Percentiles rank a stretch among this genome's conserved stretches.
phyloP scores from a whole-genome alignment of 345 rosid species.

The Dovyalis caffra region DNA sequence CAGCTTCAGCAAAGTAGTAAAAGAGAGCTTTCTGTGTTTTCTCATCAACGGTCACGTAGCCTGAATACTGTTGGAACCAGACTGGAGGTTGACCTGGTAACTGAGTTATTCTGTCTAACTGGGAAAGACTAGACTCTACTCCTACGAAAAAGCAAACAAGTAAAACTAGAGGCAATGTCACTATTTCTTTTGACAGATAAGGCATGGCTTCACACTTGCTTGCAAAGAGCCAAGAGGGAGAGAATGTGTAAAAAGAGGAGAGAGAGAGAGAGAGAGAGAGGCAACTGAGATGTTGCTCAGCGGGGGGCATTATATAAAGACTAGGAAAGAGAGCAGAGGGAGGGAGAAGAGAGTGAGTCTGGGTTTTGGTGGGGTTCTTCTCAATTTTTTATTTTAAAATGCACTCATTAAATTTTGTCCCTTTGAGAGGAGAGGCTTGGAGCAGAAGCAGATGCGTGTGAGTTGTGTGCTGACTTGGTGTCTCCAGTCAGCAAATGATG shows the following conservation, averaged over 20 bases:
- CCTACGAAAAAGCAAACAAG: constrained; percentile 19
- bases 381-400: neutral
- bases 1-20: constrained; percentile 95
- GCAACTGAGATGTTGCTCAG: constrained; percentile 7
- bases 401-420: neutral
- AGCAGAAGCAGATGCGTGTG: constrained; percentile 21
- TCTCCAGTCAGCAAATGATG: constrained; percentile 28
- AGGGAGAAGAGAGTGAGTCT: no score
- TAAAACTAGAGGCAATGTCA: constrained; percentile 40
- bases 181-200: constrained; percentile 26
- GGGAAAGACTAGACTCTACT: constrained; percentile 36
- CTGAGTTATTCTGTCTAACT: constrained; percentile 45
- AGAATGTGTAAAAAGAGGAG: constrained; percentile 9
- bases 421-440: neutral
- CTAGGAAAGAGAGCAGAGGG: neutral
- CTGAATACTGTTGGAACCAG: constrained; percentile 73
- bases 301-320: constrained; percentile 35
- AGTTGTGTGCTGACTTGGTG: constrained; percentile 16
- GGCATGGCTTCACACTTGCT: constrained; percentile 19
- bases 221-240: constrained; percentile 18
- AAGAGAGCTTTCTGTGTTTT: constrained; percentile 74
- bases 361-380: neutral
- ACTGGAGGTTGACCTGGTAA: constrained; percentile 91
- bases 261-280: neutral
- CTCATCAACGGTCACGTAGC: constrained; percentile 77